These are phyloP conservation scores for Haberlea rhodopensis DNA, from an alignment of 257 asterid genomes.

Conservation along the genomic window DNA sequence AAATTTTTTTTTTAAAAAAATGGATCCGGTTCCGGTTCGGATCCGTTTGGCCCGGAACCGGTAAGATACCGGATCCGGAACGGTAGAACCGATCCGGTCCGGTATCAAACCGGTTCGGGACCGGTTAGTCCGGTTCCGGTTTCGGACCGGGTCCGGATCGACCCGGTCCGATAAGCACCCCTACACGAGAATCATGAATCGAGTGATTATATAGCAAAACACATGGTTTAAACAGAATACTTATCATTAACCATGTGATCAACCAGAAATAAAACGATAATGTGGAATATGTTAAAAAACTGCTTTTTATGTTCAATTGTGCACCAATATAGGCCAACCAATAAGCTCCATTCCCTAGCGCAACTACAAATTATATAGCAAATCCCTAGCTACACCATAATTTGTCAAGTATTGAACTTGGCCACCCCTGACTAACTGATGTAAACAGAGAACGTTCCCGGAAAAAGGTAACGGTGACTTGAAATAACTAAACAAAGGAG, in stretches of 20 bases:
- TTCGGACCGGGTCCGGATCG: too few species aligned
- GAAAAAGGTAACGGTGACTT: constrained; percentile 28
- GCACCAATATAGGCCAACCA: background rate
- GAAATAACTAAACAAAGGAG: constrained; percentile 33
- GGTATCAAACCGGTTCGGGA: too few species aligned
- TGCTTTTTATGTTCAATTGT: constrained; percentile 3
- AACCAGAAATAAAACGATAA: background rate
- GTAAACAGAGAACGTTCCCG: background rate
- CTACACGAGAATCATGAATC: too few species aligned
- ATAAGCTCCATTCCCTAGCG: constrained; percentile 16
- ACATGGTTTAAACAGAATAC: background rate
- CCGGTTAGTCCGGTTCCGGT: too few species aligned
- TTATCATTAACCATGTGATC: constrained; percentile 1
- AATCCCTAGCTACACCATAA: constrained; percentile 19
- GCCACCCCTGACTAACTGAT: background rate
- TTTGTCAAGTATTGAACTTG: constrained; percentile 16
- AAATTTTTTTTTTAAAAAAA: too few species aligned
- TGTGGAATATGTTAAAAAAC: background rate
- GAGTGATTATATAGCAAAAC: too few species aligned
- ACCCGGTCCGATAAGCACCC: too few species aligned
- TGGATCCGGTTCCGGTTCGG: too few species aligned
- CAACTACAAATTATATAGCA: background rate
- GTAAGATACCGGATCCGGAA: too few species aligned
- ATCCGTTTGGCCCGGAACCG: too few species aligned
- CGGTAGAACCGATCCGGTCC: too few species aligned